Percentiles rank a stretch among this genome's conserved stretches.
Evolutionary conservation across 176 grass and related monocot genomes (phyloP).

Genomic region (Guadua angustifolia): DNA sequence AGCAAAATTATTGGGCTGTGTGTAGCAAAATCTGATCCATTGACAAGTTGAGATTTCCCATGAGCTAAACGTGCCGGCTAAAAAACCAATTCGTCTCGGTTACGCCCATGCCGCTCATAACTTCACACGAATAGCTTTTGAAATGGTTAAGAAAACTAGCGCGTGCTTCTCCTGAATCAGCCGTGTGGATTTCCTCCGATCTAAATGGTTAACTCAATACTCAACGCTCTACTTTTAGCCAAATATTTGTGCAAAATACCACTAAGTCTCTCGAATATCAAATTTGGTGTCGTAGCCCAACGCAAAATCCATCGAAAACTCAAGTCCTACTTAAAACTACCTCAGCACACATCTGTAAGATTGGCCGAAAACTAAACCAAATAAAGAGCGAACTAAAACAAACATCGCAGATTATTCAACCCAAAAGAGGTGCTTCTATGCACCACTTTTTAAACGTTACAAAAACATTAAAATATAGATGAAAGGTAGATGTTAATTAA

Average conservation of each 20-base stretch:
- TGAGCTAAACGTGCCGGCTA: conserved; percentile 38
- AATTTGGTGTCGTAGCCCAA: background rate
- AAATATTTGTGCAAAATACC: background rate
- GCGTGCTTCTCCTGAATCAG: background rate
- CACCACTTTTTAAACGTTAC: too few relatives aligned
- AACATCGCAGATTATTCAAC: background rate
- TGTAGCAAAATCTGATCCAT: background rate
- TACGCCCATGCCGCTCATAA: conserved; percentile 13
- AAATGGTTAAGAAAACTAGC: background rate
- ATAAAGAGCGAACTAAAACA: background rate
- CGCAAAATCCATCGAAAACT: background rate
- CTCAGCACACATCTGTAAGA: background rate
- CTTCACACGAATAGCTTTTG: background rate
- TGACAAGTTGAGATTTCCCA: conserved; percentile 31
- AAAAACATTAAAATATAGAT: too few relatives aligned
- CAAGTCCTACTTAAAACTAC: background rate
- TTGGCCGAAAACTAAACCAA: background rate
- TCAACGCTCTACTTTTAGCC: background rate
- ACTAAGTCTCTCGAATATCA: too few relatives aligned
- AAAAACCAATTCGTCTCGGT: conserved; percentile 23
- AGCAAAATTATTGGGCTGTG: background rate
- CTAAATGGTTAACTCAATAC: background rate
- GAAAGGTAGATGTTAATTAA: too few relatives aligned
- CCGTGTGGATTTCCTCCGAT: background rate
- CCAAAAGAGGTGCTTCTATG: too few relatives aligned